Percentiles rank a stretch among this genome's conserved stretches.
Evolutionary conservation across 2,329 filamentous ascomycete species (phyloP).

Genomic region (Biscogniauxia sp.): DNA sequence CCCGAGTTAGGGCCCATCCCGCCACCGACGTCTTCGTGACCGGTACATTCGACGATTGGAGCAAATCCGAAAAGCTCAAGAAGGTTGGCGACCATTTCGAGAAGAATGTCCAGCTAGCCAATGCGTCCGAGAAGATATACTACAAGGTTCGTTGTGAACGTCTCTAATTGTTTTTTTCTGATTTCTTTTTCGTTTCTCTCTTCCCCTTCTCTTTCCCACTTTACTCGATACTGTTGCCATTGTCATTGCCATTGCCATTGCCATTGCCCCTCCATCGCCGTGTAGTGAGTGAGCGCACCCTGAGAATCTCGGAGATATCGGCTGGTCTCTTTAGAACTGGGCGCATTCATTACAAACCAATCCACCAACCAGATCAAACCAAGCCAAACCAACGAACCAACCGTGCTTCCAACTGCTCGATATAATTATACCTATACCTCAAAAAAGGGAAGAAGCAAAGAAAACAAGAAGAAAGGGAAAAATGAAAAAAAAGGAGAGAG

Average conservation of each 20-base stretch:
- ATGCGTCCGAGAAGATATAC: constrained; percentile 69
- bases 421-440: too few relatives aligned
- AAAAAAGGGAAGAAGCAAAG: too few relatives aligned
- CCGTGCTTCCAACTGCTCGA: neutral
- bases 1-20: constrained; percentile 67
- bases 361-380: too few relatives aligned
- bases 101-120: constrained; percentile 74
- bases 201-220: constrained; percentile 11
- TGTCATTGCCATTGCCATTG: too few relatives aligned
- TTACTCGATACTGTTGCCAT: neutral
- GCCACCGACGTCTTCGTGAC: constrained; percentile 91
- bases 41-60: constrained; percentile 93
- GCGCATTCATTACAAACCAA: too few relatives aligned
- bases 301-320: constrained; percentile 10
- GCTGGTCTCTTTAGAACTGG: neutral
- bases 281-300: neutral
- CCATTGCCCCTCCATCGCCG: neutral
- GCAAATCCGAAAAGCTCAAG: constrained; percentile 78
- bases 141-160: constrained; percentile 75
- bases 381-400: neutral
- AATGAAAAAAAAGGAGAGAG: too few relatives aligned
- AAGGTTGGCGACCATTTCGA: constrained; percentile 71
- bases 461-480: too few relatives aligned
- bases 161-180: too few relatives aligned
- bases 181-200: constrained; percentile 9